These are phyloP conservation scores for Fonsecaea monophora DNA, from an alignment of 2,329 filamentous ascomycete species.

Conservation along the genomic window DNA sequence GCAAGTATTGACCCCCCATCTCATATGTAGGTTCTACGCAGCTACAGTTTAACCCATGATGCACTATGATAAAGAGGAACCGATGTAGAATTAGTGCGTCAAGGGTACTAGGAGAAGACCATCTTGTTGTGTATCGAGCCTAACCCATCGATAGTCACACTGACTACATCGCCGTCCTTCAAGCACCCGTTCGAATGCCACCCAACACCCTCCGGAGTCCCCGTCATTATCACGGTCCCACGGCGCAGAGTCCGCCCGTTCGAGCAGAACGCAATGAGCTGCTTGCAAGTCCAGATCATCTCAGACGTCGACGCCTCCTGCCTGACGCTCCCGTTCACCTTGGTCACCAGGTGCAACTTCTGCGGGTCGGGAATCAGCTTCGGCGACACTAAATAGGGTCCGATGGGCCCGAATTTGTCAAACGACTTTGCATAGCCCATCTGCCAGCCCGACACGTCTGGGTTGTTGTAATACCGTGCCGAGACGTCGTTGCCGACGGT, in stretches of 20 bases:
- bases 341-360: slow-evolving; percentile 44
- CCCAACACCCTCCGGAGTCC: slow-evolving; percentile 54
- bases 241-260: slow-evolving; percentile 48
- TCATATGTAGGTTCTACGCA: no score
- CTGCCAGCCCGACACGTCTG: slow-evolving; percentile 56
- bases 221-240: slow-evolving; percentile 51
- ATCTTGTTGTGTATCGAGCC: slow-evolving; percentile 45
- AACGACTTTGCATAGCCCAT: slow-evolving; percentile 52
- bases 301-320: slow-evolving; percentile 49
- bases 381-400: slow-evolving; percentile 47
- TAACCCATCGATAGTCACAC: slow-evolving; percentile 55
- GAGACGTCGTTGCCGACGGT: slow-evolving; percentile 52
- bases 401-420: slow-evolving; percentile 47
- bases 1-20: no score
- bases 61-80: no score
- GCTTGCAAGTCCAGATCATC: slow-evolving; percentile 49
- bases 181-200: slow-evolving; percentile 49
- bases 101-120: neutral
- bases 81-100: no score
- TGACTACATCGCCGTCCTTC: slow-evolving; percentile 50
- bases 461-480: slow-evolving; percentile 48
- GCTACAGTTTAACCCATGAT: no score
- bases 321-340: slow-evolving; percentile 47
- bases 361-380: slow-evolving; percentile 44
- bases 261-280: slow-evolving; percentile 47